These are phyloP conservation scores for Ceratorhiza oryzae-sativae DNA, from an alignment of 1,284 basidiomycete genomes.

Conservation along the genomic window DNA sequence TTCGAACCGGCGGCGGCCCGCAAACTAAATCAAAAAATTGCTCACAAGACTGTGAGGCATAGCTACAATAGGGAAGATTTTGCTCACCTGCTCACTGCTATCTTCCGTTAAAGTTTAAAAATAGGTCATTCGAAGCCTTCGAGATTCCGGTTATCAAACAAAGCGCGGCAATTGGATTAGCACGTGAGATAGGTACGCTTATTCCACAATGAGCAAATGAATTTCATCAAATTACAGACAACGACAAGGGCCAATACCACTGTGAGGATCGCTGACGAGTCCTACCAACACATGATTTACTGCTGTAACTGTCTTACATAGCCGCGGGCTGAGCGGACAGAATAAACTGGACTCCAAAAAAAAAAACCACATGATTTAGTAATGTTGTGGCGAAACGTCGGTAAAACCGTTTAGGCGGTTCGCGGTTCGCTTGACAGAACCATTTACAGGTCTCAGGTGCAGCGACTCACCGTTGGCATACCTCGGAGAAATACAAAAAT, in stretches of 20 bases:
- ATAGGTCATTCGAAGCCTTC: constrained; percentile 14
- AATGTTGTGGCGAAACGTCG: not conserved
- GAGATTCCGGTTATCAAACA: constrained; percentile 8
- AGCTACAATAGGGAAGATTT: not conserved
- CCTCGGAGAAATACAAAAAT: constrained; percentile 29
- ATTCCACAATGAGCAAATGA: not conserved
- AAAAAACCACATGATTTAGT: not conserved
- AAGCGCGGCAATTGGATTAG: not conserved
- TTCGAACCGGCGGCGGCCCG: constrained; percentile 8
- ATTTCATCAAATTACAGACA: not conserved
- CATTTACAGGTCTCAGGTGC: not conserved
- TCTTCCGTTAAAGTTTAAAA: constrained; percentile 8
- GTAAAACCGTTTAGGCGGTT: not conserved
- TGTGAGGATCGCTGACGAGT: no score
- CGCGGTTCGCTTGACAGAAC: not conserved
- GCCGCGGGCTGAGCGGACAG: no score
- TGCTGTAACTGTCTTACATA: no score
- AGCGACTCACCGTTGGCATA: not conserved
- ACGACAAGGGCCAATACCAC: not conserved
- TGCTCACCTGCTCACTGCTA: constrained; percentile 7
- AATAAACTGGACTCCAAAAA: not conserved
- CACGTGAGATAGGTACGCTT: not conserved
- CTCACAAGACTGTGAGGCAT: not conserved
- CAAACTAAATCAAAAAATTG: not conserved
- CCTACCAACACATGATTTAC: no score